Base-by-base conservation (phyloP, 768 basidiomycete species). In the Lepiota venenata region DNA sequence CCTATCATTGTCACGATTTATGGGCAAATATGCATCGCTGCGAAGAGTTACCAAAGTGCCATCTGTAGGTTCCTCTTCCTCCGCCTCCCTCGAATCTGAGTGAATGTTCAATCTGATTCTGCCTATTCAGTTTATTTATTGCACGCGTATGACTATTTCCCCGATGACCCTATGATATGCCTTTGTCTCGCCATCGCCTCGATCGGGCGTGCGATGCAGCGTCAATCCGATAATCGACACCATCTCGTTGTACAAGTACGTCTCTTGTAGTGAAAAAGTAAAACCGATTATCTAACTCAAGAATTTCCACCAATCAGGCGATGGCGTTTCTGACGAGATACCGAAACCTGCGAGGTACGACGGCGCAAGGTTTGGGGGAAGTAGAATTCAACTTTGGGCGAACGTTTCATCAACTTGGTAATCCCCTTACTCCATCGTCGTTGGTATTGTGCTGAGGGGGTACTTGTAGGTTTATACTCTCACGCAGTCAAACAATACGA, bases 361-460 rank as follows among this genome's bases (percentile, higher is more conserved):
- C 73, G 45, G 66, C 68, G 2, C 67, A 73, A 2, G 75, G 72
- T 2, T 60, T 78, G 20, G 79, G 83, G 25, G 95, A 98, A 67
- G 86, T 96, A 3, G 92, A 99, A 55, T 98, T 82, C 66, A 99
- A 99, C 67, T 91, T 95, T 64, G 96, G 88, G 0, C 77, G 96
- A 43, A 82, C 85, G 1, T 98, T 97, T 66, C 96, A 98, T 64
- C 90, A 94, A 56, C 74, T 97, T n/a, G 91, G 93, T 93, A 57
- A 79, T 61, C 16, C 18, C 2, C 15, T 44, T n/a, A 25, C 14
- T 39, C 11, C 21, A 41, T 38, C 32, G 6, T 18, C 7, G 41
- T 39, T 25, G 12, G 29, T 54, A 45, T 16, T 37, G 22, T 47
- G 37, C 35, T 46, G 29, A 25, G 56, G 1, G 1, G 32, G 18